These are phyloP conservation scores for Brettanomyces anomalus DNA, from an alignment of 805 yeast species.

Conservation along the genomic window DNA sequence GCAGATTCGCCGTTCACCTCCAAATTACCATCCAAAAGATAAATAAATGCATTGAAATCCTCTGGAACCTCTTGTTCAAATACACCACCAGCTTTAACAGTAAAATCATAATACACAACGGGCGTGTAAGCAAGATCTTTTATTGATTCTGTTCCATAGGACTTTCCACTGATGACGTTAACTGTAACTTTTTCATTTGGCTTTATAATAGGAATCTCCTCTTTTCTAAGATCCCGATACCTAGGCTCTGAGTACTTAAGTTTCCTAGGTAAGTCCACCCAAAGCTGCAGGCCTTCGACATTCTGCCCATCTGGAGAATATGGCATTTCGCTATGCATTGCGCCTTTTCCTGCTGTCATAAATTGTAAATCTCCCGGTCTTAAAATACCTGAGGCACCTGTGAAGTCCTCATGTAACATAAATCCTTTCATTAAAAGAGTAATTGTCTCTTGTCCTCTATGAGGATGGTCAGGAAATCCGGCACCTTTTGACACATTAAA, in stretches of 20 bases:
- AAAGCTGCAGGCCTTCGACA: constrained; percentile 65
- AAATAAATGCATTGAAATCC: constrained; percentile 61
- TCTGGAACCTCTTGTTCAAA: constrained; percentile 51
- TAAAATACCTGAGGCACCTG: constrained; percentile 72
- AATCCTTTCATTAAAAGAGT: constrained; percentile 58
- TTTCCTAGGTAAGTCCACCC: constrained; percentile 74
- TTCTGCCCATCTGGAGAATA: constrained; percentile 42
- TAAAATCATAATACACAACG: constrained; percentile 60
- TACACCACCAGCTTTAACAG: constrained; percentile 53
- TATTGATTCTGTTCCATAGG: constrained; percentile 67
- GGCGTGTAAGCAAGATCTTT: constrained; percentile 79
- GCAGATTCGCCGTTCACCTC: constrained; percentile 32
- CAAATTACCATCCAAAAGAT: constrained; percentile 55
- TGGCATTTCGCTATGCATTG: constrained; percentile 84
- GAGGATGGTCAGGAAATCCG: constrained; percentile 83
- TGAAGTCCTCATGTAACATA: constrained; percentile 78
- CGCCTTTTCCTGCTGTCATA: constrained; percentile 89
- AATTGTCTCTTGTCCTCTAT: constrained; percentile 76
- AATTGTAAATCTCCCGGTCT: constrained; percentile 82
- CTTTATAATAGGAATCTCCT: constrained; percentile 62
- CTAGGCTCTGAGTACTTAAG: constrained; percentile 60
- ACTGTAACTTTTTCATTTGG: constrained; percentile 58
- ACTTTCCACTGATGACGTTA: constrained; percentile 68
- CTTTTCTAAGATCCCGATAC: constrained; percentile 64
- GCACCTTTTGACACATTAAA: constrained; percentile 54